Conservation (phyloP, 78 protist genomes). For the Planoprotostelium fungivorum region DNA sequence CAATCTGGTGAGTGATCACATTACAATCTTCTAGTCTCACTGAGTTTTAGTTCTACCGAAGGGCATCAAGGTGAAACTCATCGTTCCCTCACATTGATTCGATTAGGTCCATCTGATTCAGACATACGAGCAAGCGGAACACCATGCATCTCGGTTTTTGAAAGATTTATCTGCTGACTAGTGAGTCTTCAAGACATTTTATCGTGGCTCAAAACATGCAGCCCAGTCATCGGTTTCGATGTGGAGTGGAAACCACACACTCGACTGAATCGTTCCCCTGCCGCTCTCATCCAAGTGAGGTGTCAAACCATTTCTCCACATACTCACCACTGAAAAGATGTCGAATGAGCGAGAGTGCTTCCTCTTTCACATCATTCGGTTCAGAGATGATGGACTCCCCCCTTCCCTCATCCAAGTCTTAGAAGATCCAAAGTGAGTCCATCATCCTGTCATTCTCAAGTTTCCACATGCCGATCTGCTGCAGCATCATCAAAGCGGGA, state of each 20-base stretch:
- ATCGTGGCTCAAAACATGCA: not conserved
- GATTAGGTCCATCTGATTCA: not conserved
- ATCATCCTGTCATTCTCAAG: not conserved
- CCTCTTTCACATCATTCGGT: not conserved
- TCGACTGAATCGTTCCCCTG: not conserved
- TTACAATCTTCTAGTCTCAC: too few species aligned
- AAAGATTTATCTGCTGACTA: not conserved
- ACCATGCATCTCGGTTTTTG: not conserved
- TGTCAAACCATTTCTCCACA: not conserved
- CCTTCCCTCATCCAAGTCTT: not conserved
- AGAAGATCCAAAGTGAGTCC: not conserved
- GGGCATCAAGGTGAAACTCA: too few species aligned
- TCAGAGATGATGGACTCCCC: not conserved
- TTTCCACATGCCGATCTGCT: not conserved
- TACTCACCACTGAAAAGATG: not conserved
- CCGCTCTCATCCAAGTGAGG: not conserved
- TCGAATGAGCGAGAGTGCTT: not conserved
- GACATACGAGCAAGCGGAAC: not conserved
- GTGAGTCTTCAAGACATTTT: not conserved
- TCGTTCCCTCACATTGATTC: too few species aligned
- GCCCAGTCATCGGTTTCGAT: not conserved
- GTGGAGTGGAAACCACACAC: not conserved
- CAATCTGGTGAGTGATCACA: too few species aligned
- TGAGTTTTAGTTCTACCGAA: too few species aligned
- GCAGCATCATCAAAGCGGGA: not conserved